Conservation (phyloP, 208 protist genomes). For the Acanthamoeba lugdunensis region DNA sequence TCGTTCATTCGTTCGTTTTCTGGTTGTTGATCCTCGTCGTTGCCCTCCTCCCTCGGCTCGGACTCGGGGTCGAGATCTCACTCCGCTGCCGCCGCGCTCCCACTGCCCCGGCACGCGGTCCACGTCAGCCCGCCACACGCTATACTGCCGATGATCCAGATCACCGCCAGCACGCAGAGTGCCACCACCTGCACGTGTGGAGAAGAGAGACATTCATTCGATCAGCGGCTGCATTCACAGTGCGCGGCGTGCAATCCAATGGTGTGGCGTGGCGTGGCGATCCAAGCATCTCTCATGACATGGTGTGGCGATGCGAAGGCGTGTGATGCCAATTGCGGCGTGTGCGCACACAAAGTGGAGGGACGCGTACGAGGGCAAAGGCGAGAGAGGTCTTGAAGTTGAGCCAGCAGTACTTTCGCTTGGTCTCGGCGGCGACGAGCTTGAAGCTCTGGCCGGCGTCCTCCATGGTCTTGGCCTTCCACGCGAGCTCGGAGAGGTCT, state of each 20-base stretch:
- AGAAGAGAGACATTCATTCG: background rate
- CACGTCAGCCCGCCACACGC: conserved; percentile 54
- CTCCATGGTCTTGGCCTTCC: conserved; percentile 69
- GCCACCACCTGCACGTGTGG: conserved; percentile 14
- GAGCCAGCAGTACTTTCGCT: conserved; percentile 68
- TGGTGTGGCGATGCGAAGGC: background rate
- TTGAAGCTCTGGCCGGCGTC: conserved; percentile 63
- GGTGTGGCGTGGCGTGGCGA: too few species aligned
- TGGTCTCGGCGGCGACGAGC: conserved; percentile 59
- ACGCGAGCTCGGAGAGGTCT: conserved; percentile 59
- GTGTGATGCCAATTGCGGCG: background rate
- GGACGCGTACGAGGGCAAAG: conserved; percentile 33
- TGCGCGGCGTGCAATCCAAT: background rate
- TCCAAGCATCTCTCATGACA: too few species aligned
- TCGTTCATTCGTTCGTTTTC: background rate
- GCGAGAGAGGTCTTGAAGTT: conserved; percentile 63
- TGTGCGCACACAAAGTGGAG: background rate
- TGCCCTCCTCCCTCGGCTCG: background rate
- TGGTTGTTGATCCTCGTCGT: background rate
- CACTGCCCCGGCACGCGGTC: conserved; percentile 39
- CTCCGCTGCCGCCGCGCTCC: background rate
- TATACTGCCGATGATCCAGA: conserved; percentile 63
- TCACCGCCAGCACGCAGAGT: conserved; percentile 37
- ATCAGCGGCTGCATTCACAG: background rate
- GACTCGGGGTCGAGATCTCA: background rate